Base-by-base conservation (phyloP, 2,329 filamentous ascomycete species). In the Niveomyces coronatus region DNA sequence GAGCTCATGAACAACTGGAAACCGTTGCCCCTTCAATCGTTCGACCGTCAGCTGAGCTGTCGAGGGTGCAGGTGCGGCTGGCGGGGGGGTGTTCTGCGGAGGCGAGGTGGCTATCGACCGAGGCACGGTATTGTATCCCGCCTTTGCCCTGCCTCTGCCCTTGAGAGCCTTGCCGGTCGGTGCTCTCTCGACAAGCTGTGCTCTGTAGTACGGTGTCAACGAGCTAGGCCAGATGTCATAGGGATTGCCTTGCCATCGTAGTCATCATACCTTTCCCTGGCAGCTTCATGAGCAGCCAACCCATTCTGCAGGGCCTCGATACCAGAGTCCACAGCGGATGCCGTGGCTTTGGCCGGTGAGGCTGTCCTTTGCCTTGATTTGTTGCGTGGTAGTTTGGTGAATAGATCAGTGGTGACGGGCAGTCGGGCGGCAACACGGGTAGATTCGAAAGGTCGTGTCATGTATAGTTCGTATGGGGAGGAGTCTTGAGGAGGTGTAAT, bases 1-100 rank as follows among this genome's bases (percentile, higher is more conserved):
- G 15, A 81, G 57, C 46, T 78, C 70, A 52, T 81, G 76, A 19
- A 81, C 72, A 15, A 81, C 60, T 17, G 69, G 61, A 40, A 55
- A 62, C 49, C 67, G 63, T 43, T 67, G 65, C 36, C 69, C 70
- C 52, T 74, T 75, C 28, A 68, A 67, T 47, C 68, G 63, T 48
- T 74, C 69, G 24, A 68, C 51, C 22, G 66, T 56, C 45, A 71
- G 65, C 43, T 75, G 66, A 1, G 71, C 68, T 14, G 70, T 62
- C 9, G 67, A 67, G 17, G 67, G 58, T 9, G 62, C 63, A 2
- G 70, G 65, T 4, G 66, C 68, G 10, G 68, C 53, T 3, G 66
- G 63, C 1, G 75, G 74, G 3, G 76, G 79, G 16, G 62, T 68
- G 40, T 66, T 71, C 31, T 76, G 57, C 18, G 68, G 68, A 3